Conservation (phyloP, 495 filamentous ascomycete species). For the Daldinia grandis region DNA sequence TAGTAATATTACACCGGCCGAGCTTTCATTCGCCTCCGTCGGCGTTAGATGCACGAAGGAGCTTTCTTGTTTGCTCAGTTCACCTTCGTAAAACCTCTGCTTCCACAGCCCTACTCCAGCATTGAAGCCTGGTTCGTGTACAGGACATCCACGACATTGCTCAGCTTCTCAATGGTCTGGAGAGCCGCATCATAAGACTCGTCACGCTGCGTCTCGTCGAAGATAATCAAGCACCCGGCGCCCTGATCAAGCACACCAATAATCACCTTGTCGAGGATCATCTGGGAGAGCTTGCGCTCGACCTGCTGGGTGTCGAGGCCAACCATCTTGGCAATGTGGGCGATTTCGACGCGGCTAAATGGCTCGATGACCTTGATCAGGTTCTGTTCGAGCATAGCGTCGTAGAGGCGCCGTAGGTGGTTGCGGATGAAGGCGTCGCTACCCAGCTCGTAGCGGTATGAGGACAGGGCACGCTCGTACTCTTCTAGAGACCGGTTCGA, state of each 20-base stretch:
- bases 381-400: slow-evolving; percentile 99
- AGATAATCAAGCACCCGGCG: slow-evolving; percentile 95
- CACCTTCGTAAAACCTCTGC: neutral
- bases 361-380: slow-evolving; percentile 99
- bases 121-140: slow-evolving; percentile 97
- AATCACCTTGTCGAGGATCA: slow-evolving; percentile 99
- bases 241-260: slow-evolving; percentile 97
- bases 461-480: slow-evolving; percentile 89
- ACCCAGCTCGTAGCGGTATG: slow-evolving; percentile 90
- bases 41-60: neutral
- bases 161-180: slow-evolving; percentile 95
- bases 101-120: slow-evolving; percentile 71
- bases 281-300: slow-evolving; percentile 96
- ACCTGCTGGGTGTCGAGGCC: slow-evolving; percentile 96
- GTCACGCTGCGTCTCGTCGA: slow-evolving; percentile 91
- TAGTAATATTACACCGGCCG: slow-evolving; percentile 38
- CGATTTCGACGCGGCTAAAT: slow-evolving; percentile 95
- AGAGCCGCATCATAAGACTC: slow-evolving; percentile 93
- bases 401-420: slow-evolving; percentile 92
- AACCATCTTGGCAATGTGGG: slow-evolving; percentile 95
- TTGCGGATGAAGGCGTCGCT: slow-evolving; percentile 94
- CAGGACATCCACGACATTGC: slow-evolving; percentile 95
- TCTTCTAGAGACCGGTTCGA: slow-evolving; percentile 93
- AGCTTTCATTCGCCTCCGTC: neutral
- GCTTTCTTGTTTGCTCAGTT: neutral